Conservation (phyloP, 129 eudicot species). For the Chrysanthemum seticuspe region DNA sequence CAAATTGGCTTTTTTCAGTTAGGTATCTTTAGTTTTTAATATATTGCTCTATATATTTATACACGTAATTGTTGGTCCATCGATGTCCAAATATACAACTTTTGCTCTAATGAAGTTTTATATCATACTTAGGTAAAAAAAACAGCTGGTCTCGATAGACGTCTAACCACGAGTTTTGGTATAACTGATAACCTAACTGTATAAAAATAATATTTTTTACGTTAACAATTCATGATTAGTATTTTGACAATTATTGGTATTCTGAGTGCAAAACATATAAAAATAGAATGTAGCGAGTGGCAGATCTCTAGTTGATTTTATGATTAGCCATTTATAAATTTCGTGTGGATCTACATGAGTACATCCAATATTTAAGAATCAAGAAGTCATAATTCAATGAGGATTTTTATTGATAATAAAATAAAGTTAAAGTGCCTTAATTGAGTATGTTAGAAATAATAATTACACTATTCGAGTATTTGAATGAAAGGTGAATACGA, state of each 20-base stretch:
- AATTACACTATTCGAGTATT: slow-evolving; percentile 35
- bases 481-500: slow-evolving; percentile 35
- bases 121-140: too few species aligned
- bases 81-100: too few species aligned
- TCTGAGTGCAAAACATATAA: neutral
- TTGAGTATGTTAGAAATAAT: slow-evolving; percentile 40
- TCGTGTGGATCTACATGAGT: slow-evolving; percentile 24
- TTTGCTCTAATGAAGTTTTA: too few species aligned
- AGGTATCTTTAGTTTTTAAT: too few species aligned
- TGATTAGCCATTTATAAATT: slow-evolving; percentile 9
- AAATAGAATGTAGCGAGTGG: neutral
- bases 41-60: too few species aligned
- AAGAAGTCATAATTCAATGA: slow-evolving; percentile 26
- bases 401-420: slow-evolving; percentile 1
- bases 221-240: too few species aligned
- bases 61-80: too few species aligned
- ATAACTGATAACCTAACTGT: too few species aligned
- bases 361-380: slow-evolving; percentile 23
- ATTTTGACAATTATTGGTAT: neutral
- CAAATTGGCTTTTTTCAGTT: too few species aligned
- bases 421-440: slow-evolving; percentile 34
- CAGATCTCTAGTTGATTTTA: neutral
- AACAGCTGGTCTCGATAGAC: too few species aligned
- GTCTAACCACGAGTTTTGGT: too few species aligned
- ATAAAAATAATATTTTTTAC: too few species aligned